Evolutionary conservation across 108 stramenopile species (phyloP), one percentile per base, ranked within the genome.

Genomic region (Fistulifera solaris): DNA sequence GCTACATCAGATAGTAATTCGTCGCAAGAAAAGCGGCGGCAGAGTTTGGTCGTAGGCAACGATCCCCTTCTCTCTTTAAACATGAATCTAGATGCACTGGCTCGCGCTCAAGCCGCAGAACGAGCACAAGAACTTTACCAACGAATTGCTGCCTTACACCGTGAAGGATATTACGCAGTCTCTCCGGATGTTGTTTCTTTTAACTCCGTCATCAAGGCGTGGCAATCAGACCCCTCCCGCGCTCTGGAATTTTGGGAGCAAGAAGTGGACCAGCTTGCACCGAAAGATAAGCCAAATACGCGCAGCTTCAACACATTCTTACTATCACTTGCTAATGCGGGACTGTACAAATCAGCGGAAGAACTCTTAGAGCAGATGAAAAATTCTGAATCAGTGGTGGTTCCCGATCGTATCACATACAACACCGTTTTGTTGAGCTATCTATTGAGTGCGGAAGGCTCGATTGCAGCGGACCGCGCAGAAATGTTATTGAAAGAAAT

Each of bases 171-270:
- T 40, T 87, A 87, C 52, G 76, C 71, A 40, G 68, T 70, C 19
- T 59, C 72, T 42, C 84, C 81, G 3, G 81, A 78, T 48, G 54
- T 58, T 16, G 70, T 78, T 0, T 67, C 66, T 14, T 78, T 62
- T 60, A 87, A 87, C 53, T 72, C 81, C 12, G 79, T 87, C 13
- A 66, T 87, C 26, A 79, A 87, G 58, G 79, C 79, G 0, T 87
- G 78, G 81, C 39, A 66, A 21, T 44, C 61, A 21, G 31, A 65
- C 47, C 69, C 16, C 28, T 44, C 1, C 38, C 38, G 0, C 46
- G 55, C 55, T 19, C 19, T 56, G 55, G 42, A 44, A 13, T 48
- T 56, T 56, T 61, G 54, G 53, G 22, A 59, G 27, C 3, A 25
- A 35, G 35, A 44, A 53, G 50, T 46, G 18, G 16, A 28, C 16